Evolutionary conservation across 345 rosid genomes (phyloP).

Genomic region (Carallia brachiata): DNA sequence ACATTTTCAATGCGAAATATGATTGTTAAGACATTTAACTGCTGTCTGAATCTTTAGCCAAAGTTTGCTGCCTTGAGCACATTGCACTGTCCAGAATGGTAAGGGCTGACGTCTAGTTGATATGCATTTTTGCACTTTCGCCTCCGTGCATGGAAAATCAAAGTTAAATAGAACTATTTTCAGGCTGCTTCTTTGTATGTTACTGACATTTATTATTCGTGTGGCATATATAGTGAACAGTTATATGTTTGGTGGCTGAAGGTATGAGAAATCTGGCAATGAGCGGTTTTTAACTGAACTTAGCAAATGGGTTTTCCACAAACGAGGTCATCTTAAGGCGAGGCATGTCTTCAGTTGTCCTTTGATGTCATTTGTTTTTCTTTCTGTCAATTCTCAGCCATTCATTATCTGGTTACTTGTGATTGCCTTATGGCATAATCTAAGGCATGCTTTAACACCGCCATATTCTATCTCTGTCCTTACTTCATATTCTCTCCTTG

Average conservation of each 20-base stretch:
- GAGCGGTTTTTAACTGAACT: constrained; percentile 58
- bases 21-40: neutral
- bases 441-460: neutral
- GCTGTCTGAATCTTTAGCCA: neutral
- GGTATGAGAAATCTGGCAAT: constrained; percentile 52
- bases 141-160: neutral
- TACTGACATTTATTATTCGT: too few relatives aligned
- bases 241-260: constrained; percentile 8
- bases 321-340: constrained; percentile 65
- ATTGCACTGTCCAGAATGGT: neutral
- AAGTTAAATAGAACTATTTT: neutral
- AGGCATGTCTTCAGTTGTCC: constrained; percentile 1
- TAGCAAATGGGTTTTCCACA: constrained; percentile 68
- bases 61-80: neutral
- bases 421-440: neutral
- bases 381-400: neutral
- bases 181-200: neutral
- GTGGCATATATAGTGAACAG: too few relatives aligned
- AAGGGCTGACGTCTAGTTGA: neutral
- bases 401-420: neutral
- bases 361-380: neutral
- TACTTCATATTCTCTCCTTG: neutral
- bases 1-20: neutral
- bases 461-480: too few relatives aligned
- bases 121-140: neutral